A percentile compares a stretch with the other conserved stretches of the same genome.
Evolutionary conservation across 371 early-diverging fungal genomes (phyloP).

Genomic region (Mucor piriformis): DNA sequence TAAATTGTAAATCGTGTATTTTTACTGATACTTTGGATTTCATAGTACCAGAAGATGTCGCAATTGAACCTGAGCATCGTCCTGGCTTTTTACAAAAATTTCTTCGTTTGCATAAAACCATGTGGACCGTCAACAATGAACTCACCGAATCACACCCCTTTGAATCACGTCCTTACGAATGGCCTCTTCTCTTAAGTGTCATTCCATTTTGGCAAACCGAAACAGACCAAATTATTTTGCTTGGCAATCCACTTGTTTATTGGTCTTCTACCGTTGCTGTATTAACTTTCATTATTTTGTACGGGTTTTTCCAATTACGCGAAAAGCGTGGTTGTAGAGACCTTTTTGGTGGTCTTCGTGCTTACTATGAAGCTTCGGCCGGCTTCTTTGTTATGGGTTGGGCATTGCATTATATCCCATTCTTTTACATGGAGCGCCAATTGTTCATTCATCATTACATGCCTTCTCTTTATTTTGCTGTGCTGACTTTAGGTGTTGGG

Average conservation of each 20-base stretch:
- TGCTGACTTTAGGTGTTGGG: slow-evolving; percentile 71
- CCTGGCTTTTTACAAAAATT: slow-evolving; percentile 81
- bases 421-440: slow-evolving; percentile 94
- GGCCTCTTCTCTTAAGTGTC: slow-evolving; percentile 86
- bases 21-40: background rate
- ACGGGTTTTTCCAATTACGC: slow-evolving; percentile 63
- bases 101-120: slow-evolving; percentile 75
- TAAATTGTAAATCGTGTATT: background rate
- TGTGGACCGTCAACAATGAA: slow-evolving; percentile 84
- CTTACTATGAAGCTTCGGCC: slow-evolving; percentile 60
- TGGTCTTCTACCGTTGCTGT: slow-evolving; percentile 78
- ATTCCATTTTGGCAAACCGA: slow-evolving; percentile 89
- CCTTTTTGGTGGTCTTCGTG: slow-evolving; percentile 28
- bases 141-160: slow-evolving; percentile 88
- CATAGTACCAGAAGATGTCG: slow-evolving; percentile 36
- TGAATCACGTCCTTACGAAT: slow-evolving; percentile 78
- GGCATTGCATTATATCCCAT: slow-evolving; percentile 94
- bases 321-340: slow-evolving; percentile 76
- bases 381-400: slow-evolving; percentile 91
- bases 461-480: slow-evolving; percentile 86
- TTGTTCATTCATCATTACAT: slow-evolving; percentile 98
- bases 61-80: slow-evolving; percentile 49
- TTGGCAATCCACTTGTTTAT: slow-evolving; percentile 97
- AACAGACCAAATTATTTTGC: slow-evolving; percentile 80
- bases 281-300: slow-evolving; percentile 62